Evolutionary conservation across 495 filamentous ascomycete species (phyloP), one percentile per base, ranked within the genome.

Genomic region (Daldinia concentrica): DNA sequence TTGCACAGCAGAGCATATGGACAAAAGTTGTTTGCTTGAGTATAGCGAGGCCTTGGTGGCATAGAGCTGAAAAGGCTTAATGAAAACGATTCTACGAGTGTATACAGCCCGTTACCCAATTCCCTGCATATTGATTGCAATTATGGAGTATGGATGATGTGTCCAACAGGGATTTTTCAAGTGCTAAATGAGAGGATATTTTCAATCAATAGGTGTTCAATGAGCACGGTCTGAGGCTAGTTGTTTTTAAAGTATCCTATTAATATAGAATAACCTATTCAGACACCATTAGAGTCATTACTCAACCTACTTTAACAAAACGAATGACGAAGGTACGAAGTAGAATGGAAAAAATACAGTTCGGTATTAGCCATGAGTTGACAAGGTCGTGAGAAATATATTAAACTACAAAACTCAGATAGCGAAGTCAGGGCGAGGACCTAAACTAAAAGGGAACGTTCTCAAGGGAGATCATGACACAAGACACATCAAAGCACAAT

Each of bases 51-150:
- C 56, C n/a, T 62, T 57, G 26, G 41, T 61, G 55, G 68, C 68
- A 57, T 57, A 58, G 59, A 30, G 19, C 58, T 26, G 37, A 48
- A 39, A 22, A 39, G 39, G 29, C 29, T 57, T 65, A 56, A 69
- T 59, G 60, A 66, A 55, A 61, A 62, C 62, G 68, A 71, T 71
- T 65, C 62, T 30, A 70, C 26, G 26, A 64, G 29, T 17, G 37
- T 56, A 26, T 14, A 12, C 12, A 24, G 32, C 15, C 8, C 26
- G 37, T 14, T 26, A 14, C 14, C 32, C 7, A 45, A 34, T 11
- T 1, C 11, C n/a, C 5, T 5, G 17, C 6, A n/a, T 22, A 26
- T 26, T 36, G 5, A 50, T 37, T 58, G 29, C 24, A 30, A 48
- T 3, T 29, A 11, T 26, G n/a, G 5, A 3, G 19, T 32, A 27